Conservation (phyloP, 2,329 filamentous ascomycete species). For the Monilinia polystroma region DNA sequence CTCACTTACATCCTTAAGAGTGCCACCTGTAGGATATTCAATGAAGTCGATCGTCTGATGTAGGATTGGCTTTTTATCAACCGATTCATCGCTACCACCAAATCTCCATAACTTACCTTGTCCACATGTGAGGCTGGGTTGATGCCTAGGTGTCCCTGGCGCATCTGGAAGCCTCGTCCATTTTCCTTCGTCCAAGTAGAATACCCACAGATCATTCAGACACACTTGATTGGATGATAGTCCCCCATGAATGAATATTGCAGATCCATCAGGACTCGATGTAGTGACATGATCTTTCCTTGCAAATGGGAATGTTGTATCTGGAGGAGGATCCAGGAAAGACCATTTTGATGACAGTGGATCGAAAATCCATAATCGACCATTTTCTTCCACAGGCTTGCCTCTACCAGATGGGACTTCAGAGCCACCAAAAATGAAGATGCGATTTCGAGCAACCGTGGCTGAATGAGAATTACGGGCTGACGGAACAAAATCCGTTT, state of each 20-base stretch:
- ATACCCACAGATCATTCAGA: constrained; percentile 12
- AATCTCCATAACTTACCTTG: constrained; percentile 14
- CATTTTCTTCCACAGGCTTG: constrained; percentile 9
- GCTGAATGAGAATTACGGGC: constrained; percentile 8
- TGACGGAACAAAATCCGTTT: background rate
- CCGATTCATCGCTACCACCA: background rate
- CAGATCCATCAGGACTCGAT: constrained; percentile 3
- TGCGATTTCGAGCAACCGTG: constrained; percentile 1
- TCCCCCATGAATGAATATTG: constrained; percentile 13
- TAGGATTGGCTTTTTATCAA: background rate
- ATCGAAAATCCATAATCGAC: constrained; percentile 17
- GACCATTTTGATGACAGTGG: constrained; percentile 10
- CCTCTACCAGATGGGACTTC: background rate
- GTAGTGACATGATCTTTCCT: constrained; percentile 3
- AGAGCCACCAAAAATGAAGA: constrained; percentile 16
- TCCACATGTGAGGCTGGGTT: constrained; percentile 3
- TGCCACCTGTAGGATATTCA: constrained; percentile 7
- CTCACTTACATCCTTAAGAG: constrained; percentile 3
- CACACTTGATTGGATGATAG: background rate
- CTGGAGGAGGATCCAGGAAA: constrained; percentile 12
- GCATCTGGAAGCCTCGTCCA: constrained; percentile 17
- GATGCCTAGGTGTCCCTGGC: background rate
- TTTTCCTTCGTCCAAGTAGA: constrained; percentile 17
- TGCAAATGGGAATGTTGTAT: constrained; percentile 4
- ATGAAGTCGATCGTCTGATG: background rate